Evolutionary conservation across 495 filamentous ascomycete genomes (phyloP).

Genomic region (Talaromyces wortmannii): DNA sequence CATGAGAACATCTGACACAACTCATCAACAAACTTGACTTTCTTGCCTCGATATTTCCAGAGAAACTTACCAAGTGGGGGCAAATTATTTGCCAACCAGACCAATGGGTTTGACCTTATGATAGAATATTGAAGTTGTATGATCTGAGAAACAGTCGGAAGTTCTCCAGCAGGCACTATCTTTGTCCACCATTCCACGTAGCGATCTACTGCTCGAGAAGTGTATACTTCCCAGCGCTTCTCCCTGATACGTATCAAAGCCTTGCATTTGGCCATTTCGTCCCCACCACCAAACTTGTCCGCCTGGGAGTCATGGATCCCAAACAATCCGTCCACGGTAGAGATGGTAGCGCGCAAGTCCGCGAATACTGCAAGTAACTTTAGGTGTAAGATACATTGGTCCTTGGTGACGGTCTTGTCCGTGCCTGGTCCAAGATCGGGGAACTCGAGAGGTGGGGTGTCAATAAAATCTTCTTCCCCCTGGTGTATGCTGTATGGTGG

Average conservation of each 20-base stretch:
- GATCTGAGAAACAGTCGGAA: background rate
- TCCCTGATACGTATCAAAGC: slow-evolving; percentile 49
- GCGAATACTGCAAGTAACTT: slow-evolving; percentile 69
- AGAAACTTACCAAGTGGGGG: slow-evolving; percentile 24
- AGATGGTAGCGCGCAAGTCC: slow-evolving; percentile 57
- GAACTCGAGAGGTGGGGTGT: slow-evolving; percentile 12
- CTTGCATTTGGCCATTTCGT: slow-evolving; percentile 10
- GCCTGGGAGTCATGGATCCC: slow-evolving; percentile 47
- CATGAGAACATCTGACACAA: slow-evolving; percentile 66
- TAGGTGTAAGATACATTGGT: slow-evolving; percentile 65
- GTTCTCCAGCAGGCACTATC: slow-evolving; percentile 9
- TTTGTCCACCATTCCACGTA: slow-evolving; percentile 66
- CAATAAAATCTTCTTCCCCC: slow-evolving; percentile 2
- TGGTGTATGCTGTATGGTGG: slow-evolving; percentile 12
- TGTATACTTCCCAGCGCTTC: slow-evolving; percentile 74
- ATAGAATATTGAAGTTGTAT: slow-evolving; percentile 8
- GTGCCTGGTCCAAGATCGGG: slow-evolving; percentile 5
- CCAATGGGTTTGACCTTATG: background rate
- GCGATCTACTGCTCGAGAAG: slow-evolving; percentile 64
- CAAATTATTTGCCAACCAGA: slow-evolving; percentile 15
- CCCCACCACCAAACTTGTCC: slow-evolving; percentile 13
- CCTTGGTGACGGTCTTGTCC: slow-evolving; percentile 17
- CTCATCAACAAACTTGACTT: background rate
- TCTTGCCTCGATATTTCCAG: no score
- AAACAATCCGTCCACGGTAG: slow-evolving; percentile 58